phyloP scores from a whole-genome alignment of 2,329 filamentous ascomycete genomes.

The Claviceps paspali region DNA sequence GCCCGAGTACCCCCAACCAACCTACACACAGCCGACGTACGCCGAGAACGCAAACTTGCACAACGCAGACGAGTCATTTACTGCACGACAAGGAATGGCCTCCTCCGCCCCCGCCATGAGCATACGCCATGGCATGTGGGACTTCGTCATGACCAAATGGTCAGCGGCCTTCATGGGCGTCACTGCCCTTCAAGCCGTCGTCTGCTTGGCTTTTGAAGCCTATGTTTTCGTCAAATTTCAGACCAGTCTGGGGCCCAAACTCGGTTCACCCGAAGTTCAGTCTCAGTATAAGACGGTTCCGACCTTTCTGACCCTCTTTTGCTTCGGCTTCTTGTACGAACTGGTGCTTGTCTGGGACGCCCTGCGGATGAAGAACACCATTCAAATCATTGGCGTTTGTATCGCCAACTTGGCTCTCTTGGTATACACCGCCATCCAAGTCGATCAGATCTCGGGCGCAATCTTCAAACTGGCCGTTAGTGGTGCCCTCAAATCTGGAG shows the following conservation, averaged over 20 bases:
- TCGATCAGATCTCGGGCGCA: constrained; percentile 73
- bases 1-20: constrained; percentile 13
- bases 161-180: constrained; percentile 71
- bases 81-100: constrained; percentile 21
- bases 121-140: constrained; percentile 31
- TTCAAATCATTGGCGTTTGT: constrained; percentile 92
- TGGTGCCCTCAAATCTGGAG: constrained; percentile 26
- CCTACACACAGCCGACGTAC: constrained; percentile 15
- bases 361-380: constrained; percentile 88
- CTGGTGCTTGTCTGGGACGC: constrained; percentile 86
- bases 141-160: constrained; percentile 73
- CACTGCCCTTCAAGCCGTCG: constrained; percentile 58
- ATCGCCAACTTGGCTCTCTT: constrained; percentile 83
- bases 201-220: constrained; percentile 76
- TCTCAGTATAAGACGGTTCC: constrained; percentile 62
- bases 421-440: constrained; percentile 85
- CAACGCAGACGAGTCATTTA: constrained; percentile 20
- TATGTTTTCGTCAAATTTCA: constrained; percentile 89
- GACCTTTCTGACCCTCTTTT: constrained; percentile 90
- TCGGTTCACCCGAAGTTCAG: constrained; percentile 23
- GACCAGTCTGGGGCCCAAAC: constrained; percentile 31
- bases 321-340: constrained; percentile 92
- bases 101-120: constrained; percentile 18
- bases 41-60: constrained; percentile 15
- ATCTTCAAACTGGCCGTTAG: constrained; percentile 36